These are phyloP conservation scores for Hygrophila difformis DNA, from an alignment of 257 asterid species.

Conservation along the genomic window DNA sequence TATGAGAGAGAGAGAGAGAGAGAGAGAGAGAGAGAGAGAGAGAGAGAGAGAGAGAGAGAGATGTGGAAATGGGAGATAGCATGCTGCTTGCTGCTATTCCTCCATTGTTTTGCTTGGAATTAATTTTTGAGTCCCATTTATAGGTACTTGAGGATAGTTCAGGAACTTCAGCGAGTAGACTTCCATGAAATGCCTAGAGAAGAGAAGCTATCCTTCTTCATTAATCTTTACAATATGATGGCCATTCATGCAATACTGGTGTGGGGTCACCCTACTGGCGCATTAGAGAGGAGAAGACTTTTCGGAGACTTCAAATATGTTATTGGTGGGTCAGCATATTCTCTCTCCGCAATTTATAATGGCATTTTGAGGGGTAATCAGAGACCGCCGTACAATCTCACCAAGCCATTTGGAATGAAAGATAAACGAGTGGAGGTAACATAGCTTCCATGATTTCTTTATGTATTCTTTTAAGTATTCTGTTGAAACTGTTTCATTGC, in stretches of 20 bases:
- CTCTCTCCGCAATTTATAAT: slow-evolving; percentile 75
- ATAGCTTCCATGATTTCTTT: neutral
- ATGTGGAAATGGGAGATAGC: no score
- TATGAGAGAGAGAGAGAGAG: neutral
- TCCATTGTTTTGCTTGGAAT: neutral
- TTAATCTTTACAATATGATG: slow-evolving; percentile 79
- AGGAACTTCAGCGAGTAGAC: slow-evolving; percentile 90
- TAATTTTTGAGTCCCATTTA: neutral
- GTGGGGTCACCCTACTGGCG: slow-evolving; percentile 68
- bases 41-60: no score
- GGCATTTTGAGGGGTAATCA: slow-evolving; percentile 88
- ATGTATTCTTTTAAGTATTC: neutral
- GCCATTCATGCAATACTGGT: slow-evolving; percentile 63
- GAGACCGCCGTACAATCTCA: slow-evolving; percentile 82
- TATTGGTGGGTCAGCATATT: slow-evolving; percentile 76
- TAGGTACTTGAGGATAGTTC: slow-evolving; percentile 75
- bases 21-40: neutral
- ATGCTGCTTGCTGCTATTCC: neutral
- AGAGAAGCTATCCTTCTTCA: slow-evolving; percentile 78
- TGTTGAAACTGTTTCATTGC: neutral
- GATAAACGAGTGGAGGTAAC: slow-evolving; percentile 60
- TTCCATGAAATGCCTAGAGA: slow-evolving; percentile 58
- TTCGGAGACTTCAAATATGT: slow-evolving; percentile 87
- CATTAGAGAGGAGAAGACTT: slow-evolving; percentile 62
- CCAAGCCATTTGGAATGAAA: slow-evolving; percentile 56